Evolutionary conservation across 2,329 filamentous ascomycete species (phyloP).

Genomic region (Fusarium chuoi): DNA sequence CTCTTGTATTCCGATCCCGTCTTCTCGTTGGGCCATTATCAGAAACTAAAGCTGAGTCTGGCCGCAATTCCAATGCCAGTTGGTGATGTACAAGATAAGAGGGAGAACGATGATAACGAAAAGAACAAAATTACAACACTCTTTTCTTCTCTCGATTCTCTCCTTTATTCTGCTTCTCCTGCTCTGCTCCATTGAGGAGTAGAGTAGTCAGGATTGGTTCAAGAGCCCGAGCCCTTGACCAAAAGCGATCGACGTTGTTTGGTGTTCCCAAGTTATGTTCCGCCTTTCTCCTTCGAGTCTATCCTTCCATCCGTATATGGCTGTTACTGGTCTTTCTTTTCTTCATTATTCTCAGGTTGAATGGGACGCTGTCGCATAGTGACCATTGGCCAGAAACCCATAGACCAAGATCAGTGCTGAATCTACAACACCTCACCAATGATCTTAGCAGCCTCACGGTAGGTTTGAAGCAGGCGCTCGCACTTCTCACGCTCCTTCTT

Average conservation of each 20-base stretch:
- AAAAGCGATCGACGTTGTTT: slow-evolving; percentile 31
- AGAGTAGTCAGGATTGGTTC: slow-evolving; percentile 24
- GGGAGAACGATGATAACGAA: slow-evolving; percentile 19
- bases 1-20: slow-evolving; percentile 26
- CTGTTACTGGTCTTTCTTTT: slow-evolving; percentile 26
- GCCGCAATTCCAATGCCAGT: slow-evolving; percentile 41
- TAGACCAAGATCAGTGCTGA: not conserved
- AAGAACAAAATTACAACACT: slow-evolving; percentile 38
- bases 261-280: slow-evolving; percentile 27
- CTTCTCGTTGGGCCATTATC: slow-evolving; percentile 29
- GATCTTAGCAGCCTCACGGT: slow-evolving; percentile 97
- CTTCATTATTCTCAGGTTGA: slow-evolving; percentile 35
- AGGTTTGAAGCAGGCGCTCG: slow-evolving; percentile 93
- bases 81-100: slow-evolving; percentile 44
- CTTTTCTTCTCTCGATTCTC: slow-evolving; percentile 31
- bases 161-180: slow-evolving; percentile 6
- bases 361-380: slow-evolving; percentile 19
- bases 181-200: slow-evolving; percentile 10
- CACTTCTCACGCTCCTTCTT: slow-evolving; percentile 99
- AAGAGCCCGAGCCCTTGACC: slow-evolving; percentile 21
- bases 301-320: slow-evolving; percentile 25
- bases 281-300: slow-evolving; percentile 31
- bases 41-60: slow-evolving; percentile 36
- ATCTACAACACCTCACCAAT: slow-evolving; percentile 90
- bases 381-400: slow-evolving; percentile 15